Evolutionary conservation across 2,329 filamentous ascomycete species (phyloP).

Genomic region (Fusarium sp.): DNA sequence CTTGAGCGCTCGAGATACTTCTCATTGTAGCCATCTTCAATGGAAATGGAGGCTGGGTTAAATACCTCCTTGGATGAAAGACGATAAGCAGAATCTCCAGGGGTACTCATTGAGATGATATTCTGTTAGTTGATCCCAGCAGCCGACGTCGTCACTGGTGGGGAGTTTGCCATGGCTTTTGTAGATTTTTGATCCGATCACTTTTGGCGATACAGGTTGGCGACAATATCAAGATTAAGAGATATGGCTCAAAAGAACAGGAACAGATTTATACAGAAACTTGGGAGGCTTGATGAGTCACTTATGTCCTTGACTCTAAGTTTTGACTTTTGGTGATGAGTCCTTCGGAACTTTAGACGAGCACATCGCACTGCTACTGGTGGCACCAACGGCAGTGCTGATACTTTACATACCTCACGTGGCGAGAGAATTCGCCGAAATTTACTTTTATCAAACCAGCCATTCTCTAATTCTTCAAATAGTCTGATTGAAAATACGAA

Average conservation of each 20-base stretch:
- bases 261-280: background rate
- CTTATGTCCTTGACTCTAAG: background rate
- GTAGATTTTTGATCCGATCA: background rate
- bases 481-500: rapidly evolving
- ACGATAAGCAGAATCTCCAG: background rate
- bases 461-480: rapidly evolving
- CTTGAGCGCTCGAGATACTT: background rate
- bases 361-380: background rate
- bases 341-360: rapidly evolving
- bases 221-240: rapidly evolving
- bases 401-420: background rate
- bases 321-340: background rate
- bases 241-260: background rate
- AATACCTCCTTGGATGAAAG: background rate
- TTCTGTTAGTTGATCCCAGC: background rate
- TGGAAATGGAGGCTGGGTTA: background rate
- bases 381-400: background rate
- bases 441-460: rapidly evolving
- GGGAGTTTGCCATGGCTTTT: background rate
- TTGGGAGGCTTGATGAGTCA: background rate
- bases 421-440: background rate
- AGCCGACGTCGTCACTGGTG: background rate
- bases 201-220: background rate
- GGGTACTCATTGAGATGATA: background rate
- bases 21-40: background rate